A percentile compares a stretch with the other conserved stretches of the same genome.
Evolutionary conservation across 371 early-diverging fungal species (phyloP).

Genomic region (Pancytospora philotis): DNA sequence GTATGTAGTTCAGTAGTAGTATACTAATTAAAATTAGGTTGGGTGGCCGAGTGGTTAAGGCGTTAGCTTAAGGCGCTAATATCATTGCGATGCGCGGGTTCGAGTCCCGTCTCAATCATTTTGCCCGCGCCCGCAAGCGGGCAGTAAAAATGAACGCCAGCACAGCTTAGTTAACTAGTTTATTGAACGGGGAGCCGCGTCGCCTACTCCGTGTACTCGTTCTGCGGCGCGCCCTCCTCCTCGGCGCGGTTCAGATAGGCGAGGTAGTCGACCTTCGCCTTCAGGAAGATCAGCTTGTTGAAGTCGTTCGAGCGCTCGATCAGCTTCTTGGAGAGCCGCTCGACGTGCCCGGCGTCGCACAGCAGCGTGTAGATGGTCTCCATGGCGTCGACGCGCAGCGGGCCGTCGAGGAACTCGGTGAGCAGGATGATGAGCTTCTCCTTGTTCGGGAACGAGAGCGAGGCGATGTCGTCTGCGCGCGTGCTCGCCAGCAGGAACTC

Average conservation of each 20-base stretch:
- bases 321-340: constrained; percentile 14
- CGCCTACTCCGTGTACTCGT: background rate
- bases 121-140: background rate
- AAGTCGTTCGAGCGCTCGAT: constrained; percentile 28
- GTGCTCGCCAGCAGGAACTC: background rate
- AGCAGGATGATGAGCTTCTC: constrained; percentile 20
- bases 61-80: constrained; percentile 20
- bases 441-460: constrained; percentile 1
- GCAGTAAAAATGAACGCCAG: background rate
- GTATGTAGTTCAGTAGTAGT: background rate
- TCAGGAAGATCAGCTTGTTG: constrained; percentile 43
- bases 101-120: constrained; percentile 12
- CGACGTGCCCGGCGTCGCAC: constrained; percentile 11
- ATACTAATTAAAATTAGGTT: background rate
- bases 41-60: constrained; percentile 21
- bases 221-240: constrained; percentile 11
- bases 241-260: constrained; percentile 1
- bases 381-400: constrained; percentile 25
- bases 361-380: constrained; percentile 24
- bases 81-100: constrained; percentile 11
- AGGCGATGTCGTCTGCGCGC: constrained; percentile 3
- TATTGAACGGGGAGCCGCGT: background rate
- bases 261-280: constrained; percentile 49
- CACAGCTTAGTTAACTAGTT: background rate
- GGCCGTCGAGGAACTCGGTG: constrained; percentile 33